Base-by-base conservation (phyloP, 2,329 filamentous ascomycete species). In the Didymosphaeria variabile region DNA sequence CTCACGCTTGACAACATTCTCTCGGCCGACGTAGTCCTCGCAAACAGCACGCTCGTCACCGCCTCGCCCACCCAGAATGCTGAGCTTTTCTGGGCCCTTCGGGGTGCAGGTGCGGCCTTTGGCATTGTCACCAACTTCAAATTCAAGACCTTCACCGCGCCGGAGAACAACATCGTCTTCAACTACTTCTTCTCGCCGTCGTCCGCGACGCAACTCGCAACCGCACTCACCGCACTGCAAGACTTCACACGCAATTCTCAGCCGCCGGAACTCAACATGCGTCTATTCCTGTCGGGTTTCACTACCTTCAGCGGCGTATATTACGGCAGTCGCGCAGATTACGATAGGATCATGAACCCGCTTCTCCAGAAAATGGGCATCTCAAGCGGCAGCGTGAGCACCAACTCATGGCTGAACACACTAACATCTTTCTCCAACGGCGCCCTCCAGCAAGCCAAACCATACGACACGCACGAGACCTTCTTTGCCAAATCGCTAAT, bases 71-170 rank as follows among this genome's bases (percentile, higher is more conserved):
- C 65, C 1, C 53, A 76, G 15, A 74, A 81, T 38, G 52, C 74
- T 0, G 78, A 80, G 34, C 75, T 81, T 36, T 80, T 80, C 68
- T 81, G 78, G 77, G 78, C 73, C 2, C 67, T 80, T 1, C 70
- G 72, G 0, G 79, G 79, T 0, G 79, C 77, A 1, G 79, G 78
- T 1, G 72, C 71, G 31, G 79, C 79, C 55, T 80, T 79, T 44
- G 79, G 79, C 17, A 74, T 79, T 51, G 74, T 79, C 19, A 73
- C 71, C 5, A 75, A 70, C 19, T 79, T 75, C 64, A 72, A 68
- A 29, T 73, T 77, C 67, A 72, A 67, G 52, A 73, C 71, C 21
- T 74, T 71, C 54, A 67, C 60, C 23, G 65, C 68, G 1, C 69
- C 69, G 0, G 70, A 72, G 19, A 58, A 23, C 57, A 72, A 72